phyloP scores from a whole-genome alignment of 352 stramenopile species.

The Globisporangium middletonii region DNA sequence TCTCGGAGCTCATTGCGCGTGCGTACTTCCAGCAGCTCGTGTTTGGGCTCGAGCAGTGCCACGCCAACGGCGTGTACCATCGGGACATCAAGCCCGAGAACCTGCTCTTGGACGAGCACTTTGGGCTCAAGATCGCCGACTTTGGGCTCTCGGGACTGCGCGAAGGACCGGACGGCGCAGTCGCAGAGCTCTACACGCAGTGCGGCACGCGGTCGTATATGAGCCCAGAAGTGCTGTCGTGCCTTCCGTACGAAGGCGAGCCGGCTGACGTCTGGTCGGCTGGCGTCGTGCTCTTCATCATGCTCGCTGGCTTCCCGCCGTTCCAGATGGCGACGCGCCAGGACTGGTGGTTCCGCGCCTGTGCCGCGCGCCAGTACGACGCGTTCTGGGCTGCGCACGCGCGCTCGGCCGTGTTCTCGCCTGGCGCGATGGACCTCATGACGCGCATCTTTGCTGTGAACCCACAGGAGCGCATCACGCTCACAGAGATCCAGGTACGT shows the following conservation, averaged over 20 bases:
- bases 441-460: slow-evolving; percentile 65
- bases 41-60: slow-evolving; percentile 70
- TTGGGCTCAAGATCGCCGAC: slow-evolving; percentile 91
- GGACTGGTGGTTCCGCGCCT: slow-evolving; percentile 89
- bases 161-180: slow-evolving; percentile 49
- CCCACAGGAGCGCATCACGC: slow-evolving; percentile 66
- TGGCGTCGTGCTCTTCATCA: slow-evolving; percentile 92
- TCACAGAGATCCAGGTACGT: slow-evolving; percentile 67
- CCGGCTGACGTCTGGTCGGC: slow-evolving; percentile 89
- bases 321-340: slow-evolving; percentile 86
- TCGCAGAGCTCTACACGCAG: slow-evolving; percentile 76
- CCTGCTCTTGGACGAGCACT: slow-evolving; percentile 82
- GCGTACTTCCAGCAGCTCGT: slow-evolving; percentile 89
- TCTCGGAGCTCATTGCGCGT: slow-evolving; percentile 81
- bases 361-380: slow-evolving; percentile 63
- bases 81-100: slow-evolving; percentile 95
- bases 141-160: slow-evolving; percentile 93
- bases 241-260: slow-evolving; percentile 79
- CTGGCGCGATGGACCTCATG: slow-evolving; percentile 65
- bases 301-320: slow-evolving; percentile 89
- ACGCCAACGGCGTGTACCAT: slow-evolving; percentile 83
- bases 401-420: slow-evolving; percentile 66
- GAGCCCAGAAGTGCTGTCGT: slow-evolving; percentile 88
- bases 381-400: slow-evolving; percentile 74
- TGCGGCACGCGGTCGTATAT: slow-evolving; percentile 92